Evolutionary conservation across 1,284 basidiomycete species (phyloP).

Genomic region (Ustilago loliicola): DNA sequence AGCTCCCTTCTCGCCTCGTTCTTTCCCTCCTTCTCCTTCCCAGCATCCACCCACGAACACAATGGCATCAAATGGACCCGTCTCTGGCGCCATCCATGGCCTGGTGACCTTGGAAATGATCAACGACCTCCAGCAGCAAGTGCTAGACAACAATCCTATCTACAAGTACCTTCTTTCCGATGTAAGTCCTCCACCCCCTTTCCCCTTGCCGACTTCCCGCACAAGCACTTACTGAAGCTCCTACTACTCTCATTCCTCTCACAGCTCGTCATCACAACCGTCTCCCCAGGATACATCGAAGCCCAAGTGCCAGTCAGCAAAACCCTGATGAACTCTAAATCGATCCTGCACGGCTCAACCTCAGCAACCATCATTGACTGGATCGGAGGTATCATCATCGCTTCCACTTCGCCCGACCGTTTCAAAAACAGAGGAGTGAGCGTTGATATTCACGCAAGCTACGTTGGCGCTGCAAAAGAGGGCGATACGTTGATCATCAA

Average conservation of each 20-base stretch:
- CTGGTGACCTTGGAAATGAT: slow-evolving; percentile 45
- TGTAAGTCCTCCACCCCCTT: slow-evolving; percentile 30
- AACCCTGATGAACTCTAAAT: slow-evolving; percentile 54
- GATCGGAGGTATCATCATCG: slow-evolving; percentile 58
- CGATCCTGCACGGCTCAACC: slow-evolving; percentile 57
- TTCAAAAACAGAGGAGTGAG: slow-evolving; percentile 49
- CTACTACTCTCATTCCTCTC: background rate
- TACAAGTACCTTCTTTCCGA: slow-evolving; percentile 55
- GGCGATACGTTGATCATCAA: slow-evolving; percentile 54
- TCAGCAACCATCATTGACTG: slow-evolving; percentile 60
- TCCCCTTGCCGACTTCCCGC: background rate
- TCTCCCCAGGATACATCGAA: slow-evolving; percentile 35
- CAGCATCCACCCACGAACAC: background rate
- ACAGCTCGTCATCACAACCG: slow-evolving; percentile 39
- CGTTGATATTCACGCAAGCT: slow-evolving; percentile 57
- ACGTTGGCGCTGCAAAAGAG: slow-evolving; percentile 49
- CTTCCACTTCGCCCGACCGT: slow-evolving; percentile 37
- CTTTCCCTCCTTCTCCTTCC: background rate
- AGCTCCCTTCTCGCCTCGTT: no score
- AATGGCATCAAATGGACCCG: slow-evolving; percentile 15
- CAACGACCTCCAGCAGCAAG: slow-evolving; percentile 45
- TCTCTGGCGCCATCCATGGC: background rate
- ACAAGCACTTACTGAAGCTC: background rate
- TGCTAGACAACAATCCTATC: slow-evolving; percentile 52
- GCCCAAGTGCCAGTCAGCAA: slow-evolving; percentile 44